Percentiles rank a stretch among this genome's conserved stretches.
phyloP scores from a whole-genome alignment of 2,329 filamentous ascomycete genomes.

The Botrytis medusae region DNA sequence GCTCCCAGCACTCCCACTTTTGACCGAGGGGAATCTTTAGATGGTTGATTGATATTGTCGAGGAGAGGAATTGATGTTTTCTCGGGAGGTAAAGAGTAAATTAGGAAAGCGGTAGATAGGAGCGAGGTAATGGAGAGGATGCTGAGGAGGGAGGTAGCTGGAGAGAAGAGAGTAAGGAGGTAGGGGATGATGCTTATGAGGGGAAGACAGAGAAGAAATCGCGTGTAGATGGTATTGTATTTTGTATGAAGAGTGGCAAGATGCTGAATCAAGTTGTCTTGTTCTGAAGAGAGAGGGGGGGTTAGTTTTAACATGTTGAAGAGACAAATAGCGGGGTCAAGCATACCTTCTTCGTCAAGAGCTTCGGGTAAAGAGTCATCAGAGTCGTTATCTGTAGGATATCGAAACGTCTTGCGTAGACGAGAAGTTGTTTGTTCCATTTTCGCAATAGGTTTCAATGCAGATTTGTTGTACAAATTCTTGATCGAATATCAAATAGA shows the following conservation, averaged over 20 bases:
- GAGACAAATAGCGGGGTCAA: conserved; percentile 3
- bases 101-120: conserved; percentile 59
- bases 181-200: conserved; percentile 56
- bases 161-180: conserved; percentile 48
- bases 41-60: conserved; percentile 41
- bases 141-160: conserved; percentile 42
- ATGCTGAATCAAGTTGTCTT: conserved; percentile 60
- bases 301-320: conserved; percentile 28
- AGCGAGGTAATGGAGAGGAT: conserved; percentile 64
- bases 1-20: not conserved
- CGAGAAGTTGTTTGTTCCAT: conserved; percentile 50
- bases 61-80: conserved; percentile 53
- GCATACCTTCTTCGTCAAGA: conserved; percentile 72
- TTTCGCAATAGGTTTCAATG: not conserved
- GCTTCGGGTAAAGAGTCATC: conserved; percentile 56
- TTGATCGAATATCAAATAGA: not conserved
- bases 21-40: not conserved
- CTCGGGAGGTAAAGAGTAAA: conserved; percentile 56
- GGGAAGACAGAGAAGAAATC: conserved; percentile 61
- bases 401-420: conserved; percentile 74
- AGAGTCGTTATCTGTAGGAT: conserved; percentile 61
- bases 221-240: conserved; percentile 58
- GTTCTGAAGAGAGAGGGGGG: conserved; percentile 46
- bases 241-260: conserved; percentile 56
- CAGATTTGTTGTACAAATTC: not conserved